These are phyloP conservation scores for Amyloporia xantha DNA, from an alignment of 768 basidiomycete genomes.

Conservation along the genomic window DNA sequence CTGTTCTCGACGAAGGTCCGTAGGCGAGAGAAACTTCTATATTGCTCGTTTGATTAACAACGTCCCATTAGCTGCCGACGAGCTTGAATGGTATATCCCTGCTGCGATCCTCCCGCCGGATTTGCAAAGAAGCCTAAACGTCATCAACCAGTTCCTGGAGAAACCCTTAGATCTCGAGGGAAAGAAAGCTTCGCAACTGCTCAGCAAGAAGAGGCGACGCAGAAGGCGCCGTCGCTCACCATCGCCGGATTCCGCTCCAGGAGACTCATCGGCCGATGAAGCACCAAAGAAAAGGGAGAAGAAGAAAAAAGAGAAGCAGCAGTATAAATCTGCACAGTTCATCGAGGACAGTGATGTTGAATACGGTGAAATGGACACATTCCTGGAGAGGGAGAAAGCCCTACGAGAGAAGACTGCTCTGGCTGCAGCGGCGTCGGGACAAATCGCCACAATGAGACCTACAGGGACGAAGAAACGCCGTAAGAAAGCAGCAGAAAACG, in stretches of 20 bases:
- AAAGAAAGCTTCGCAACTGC: slow-evolving; percentile 64
- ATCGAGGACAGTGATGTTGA: slow-evolving; percentile 90
- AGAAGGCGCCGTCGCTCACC: slow-evolving; percentile 47
- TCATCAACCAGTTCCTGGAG: slow-evolving; percentile 80
- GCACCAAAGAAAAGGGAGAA: slow-evolving; percentile 34
- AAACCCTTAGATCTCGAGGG: slow-evolving; percentile 77
- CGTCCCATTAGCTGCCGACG: slow-evolving; percentile 37
- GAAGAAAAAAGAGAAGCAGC: slow-evolving; percentile 61
- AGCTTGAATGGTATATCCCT: slow-evolving; percentile 84
- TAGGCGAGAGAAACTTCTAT: slow-evolving; percentile 8
- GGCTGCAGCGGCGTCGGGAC: slow-evolving; percentile 37
- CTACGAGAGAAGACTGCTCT: slow-evolving; percentile 45
- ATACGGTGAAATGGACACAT: slow-evolving; percentile 72
- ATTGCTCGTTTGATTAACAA: slow-evolving; percentile 1
- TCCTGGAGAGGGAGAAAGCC: slow-evolving; percentile 69
- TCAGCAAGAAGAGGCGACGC: slow-evolving; percentile 54
- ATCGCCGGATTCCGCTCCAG: slow-evolving; percentile 39
- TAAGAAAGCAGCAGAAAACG: slow-evolving; percentile 39
- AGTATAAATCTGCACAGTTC: slow-evolving; percentile 85
- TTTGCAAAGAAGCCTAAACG: slow-evolving; percentile 59
- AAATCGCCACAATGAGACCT: slow-evolving; percentile 40
- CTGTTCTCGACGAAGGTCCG: slow-evolving; percentile 59
- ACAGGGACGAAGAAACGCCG: slow-evolving; percentile 55
- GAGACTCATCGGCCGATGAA: slow-evolving; percentile 30
- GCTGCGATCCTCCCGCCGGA: slow-evolving; percentile 58